Base-by-base conservation (phyloP, 164 flowering plant species). In the Umbilicus rupestris region DNA sequence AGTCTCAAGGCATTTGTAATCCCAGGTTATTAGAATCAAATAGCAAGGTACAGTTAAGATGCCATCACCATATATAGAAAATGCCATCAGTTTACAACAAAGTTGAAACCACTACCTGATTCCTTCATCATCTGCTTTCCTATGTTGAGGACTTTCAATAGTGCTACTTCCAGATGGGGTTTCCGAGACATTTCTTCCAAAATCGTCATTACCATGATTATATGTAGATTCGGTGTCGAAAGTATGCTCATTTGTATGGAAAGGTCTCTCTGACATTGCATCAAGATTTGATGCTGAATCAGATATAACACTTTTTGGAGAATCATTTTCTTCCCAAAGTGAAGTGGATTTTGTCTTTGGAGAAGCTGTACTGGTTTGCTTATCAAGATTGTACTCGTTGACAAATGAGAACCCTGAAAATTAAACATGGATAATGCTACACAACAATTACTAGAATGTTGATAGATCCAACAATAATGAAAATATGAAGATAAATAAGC, bases 201-300 rank as follows among this genome's bases (percentile, higher is more conserved):
- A 73, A 52, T 79, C 89, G 73, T 82, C 85, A 62, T 80, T 85
- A 68, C 87, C 81, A 62, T 77, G 85, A 29, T 71, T 22, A 47
- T 72, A 78, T 16, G 72, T 73, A 59, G 82, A 80, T 73, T 86
- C 88, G 68, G 69, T 66, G 66, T 80, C 87, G 37, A 76, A 44
- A 46, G 65, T 74, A 75, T 67, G 73, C 28, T 74, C 80, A 45
- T 52, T 68, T 16, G 62, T 24, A 66, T 62, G 47, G 3, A 70
- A 77, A 39, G 57, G 66, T 41, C 71, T 72, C 63, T 75, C 78
- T 44, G 73, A 65, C 55, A 68, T 75, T 15, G 24, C 81, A 67
- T 81, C 73, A 41, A 71, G 71, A 79, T 76, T 63, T 42, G 78
- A 76, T 7, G 69, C 46, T 46, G 83, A 76, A 67, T 78, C 84